Evolutionary conservation across 2,329 filamentous ascomycete genomes (phyloP).

Genomic region (Alternaria arborescens): DNA sequence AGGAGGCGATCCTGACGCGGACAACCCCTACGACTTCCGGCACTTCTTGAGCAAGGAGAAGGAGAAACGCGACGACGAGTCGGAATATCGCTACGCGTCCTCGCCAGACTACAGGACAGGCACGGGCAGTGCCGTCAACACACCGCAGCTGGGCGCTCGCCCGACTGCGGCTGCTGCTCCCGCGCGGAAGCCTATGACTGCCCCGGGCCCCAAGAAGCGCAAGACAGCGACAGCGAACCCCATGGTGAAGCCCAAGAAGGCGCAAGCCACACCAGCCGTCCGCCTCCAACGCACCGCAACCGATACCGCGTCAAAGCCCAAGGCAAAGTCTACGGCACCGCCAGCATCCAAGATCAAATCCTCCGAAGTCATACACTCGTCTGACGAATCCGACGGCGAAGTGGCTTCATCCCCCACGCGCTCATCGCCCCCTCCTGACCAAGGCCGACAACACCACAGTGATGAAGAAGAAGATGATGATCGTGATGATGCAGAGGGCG

Average conservation of each 20-base stretch:
- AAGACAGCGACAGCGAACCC: conserved; percentile 35
- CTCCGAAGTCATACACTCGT: conserved; percentile 42
- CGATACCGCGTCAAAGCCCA: conserved; percentile 24
- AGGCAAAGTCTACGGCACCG: conserved; percentile 28
- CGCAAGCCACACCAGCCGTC: conserved; percentile 38
- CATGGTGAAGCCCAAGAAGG: conserved; percentile 37
- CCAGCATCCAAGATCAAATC: conserved; percentile 45
- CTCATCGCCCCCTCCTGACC: conserved; percentile 28
- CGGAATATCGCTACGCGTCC: conserved; percentile 36
- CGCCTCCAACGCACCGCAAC: conserved; percentile 48
- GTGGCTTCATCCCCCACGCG: conserved; percentile 17
- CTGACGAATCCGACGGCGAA: conserved; percentile 39
- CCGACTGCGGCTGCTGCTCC: conserved; percentile 22
- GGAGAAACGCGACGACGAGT: conserved; percentile 46
- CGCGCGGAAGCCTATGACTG: conserved; percentile 21
- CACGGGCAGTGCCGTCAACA: conserved; percentile 41
- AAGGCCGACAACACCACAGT: conserved; percentile 5
- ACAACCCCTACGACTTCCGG: conserved; percentile 61
- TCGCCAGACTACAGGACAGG: conserved; percentile 43
- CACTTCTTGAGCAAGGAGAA: conserved; percentile 52
- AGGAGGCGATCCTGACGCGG: conserved; percentile 51
- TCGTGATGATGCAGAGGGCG: conserved; percentile 33
- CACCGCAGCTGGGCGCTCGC: conserved; percentile 38
- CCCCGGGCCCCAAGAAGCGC: conserved; percentile 40
- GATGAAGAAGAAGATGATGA: conserved; percentile 19